Percentiles rank a stretch among this genome's conserved stretches.
Conservation (phyloP, 768 basidiomycete genomes). For the Termitomyces sp. region DNA sequence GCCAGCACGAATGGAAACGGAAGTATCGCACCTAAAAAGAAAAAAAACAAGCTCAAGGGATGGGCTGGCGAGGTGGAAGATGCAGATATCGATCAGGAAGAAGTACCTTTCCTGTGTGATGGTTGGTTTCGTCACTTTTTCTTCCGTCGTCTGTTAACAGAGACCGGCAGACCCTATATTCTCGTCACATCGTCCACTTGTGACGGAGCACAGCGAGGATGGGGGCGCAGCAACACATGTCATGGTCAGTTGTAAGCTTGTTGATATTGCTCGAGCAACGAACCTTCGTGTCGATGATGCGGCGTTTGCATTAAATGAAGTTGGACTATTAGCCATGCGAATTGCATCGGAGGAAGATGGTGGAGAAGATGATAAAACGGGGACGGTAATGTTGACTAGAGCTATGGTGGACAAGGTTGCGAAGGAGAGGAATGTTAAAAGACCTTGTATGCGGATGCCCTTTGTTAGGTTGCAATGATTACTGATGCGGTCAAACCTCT, state of each 20-base stretch:
- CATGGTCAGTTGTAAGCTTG: slow-evolving; percentile 64
- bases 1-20: slow-evolving; percentile 13
- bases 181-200: slow-evolving; percentile 48
- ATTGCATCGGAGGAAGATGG: slow-evolving; percentile 23
- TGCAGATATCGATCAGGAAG: slow-evolving; percentile 22
- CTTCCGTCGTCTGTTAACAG: neutral
- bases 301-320: slow-evolving; percentile 84
- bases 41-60: slow-evolving; percentile 56
- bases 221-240: slow-evolving; percentile 72
- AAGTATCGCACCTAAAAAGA: slow-evolving; percentile 26
- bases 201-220: slow-evolving; percentile 53
- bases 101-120: slow-evolving; percentile 30
- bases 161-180: slow-evolving; percentile 44
- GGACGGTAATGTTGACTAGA: slow-evolving; percentile 37
- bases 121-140: slow-evolving; percentile 23
- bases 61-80: slow-evolving; percentile 67
- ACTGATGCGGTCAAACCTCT: neutral
- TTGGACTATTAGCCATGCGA: slow-evolving; percentile 59
- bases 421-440: slow-evolving; percentile 65
- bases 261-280: slow-evolving; percentile 72
- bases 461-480: slow-evolving; percentile 51
- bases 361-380: slow-evolving; percentile 19
- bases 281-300: slow-evolving; percentile 82
- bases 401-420: slow-evolving; percentile 50
- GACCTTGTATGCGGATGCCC: slow-evolving; percentile 54